Evolutionary conservation across 768 basidiomycete species (phyloP).

Genomic region (Coprinopsis cinerea): DNA sequence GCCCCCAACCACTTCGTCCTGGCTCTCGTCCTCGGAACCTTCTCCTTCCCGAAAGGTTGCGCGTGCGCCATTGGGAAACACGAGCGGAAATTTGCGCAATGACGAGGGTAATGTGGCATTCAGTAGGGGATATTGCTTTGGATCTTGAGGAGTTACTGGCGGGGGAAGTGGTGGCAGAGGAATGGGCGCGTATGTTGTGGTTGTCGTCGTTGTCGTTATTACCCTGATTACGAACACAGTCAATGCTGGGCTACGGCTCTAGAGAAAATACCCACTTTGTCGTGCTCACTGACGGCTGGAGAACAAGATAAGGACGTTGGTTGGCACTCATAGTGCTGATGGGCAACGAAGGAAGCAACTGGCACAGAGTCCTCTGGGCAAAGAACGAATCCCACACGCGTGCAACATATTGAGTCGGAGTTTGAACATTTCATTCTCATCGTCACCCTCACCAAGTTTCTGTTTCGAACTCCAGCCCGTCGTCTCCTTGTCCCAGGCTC

Average conservation of each 20-base stretch:
- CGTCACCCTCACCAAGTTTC: neutral
- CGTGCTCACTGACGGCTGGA: constrained; percentile 80
- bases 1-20: constrained; percentile 60
- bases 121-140: constrained; percentile 74
- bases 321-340: constrained; percentile 51
- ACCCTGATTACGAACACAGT: constrained; percentile 44
- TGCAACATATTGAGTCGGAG: constrained; percentile 21
- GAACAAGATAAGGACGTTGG: constrained; percentile 60
- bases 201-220: constrained; percentile 88
- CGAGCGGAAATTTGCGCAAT: constrained; percentile 68
- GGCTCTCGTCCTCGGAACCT: constrained; percentile 64
- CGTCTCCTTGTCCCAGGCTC: neutral
- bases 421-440: constrained; percentile 14
- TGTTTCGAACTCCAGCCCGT: neutral
- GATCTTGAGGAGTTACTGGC: constrained; percentile 66
- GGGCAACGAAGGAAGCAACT: constrained; percentile 19
- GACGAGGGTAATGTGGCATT: constrained; percentile 70
- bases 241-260: neutral
- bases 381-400: constrained; percentile 8
- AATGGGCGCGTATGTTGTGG: constrained; percentile 87
- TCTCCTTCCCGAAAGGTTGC: constrained; percentile 76
- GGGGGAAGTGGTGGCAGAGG: constrained; percentile 69
- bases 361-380: constrained; percentile 11
- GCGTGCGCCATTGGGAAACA: constrained; percentile 74
- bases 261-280: constrained; percentile 55